A percentile compares a stretch with the other conserved stretches of the same genome.
These are phyloP conservation scores for Musa beccarii DNA, from an alignment of 176 grass and related monocot species.

Conservation along the genomic window DNA sequence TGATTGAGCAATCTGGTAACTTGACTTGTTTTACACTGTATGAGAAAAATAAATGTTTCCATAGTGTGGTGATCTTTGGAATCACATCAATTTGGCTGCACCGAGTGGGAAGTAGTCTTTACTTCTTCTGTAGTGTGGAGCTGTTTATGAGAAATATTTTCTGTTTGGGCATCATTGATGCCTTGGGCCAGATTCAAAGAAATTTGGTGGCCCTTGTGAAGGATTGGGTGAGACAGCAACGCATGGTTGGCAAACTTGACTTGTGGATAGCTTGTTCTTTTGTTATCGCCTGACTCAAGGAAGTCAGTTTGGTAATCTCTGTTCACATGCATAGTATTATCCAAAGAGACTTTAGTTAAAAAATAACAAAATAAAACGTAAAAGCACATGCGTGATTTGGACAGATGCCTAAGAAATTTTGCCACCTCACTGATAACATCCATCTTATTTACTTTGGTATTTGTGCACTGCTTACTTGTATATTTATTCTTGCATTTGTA, in stretches of 20 bases:
- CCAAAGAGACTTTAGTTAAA: background rate
- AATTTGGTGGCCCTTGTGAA: background rate
- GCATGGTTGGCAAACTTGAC: background rate
- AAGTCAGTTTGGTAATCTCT: background rate
- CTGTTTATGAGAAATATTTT: background rate
- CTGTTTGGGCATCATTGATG: background rate
- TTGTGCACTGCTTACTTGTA: background rate
- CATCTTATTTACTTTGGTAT: background rate
- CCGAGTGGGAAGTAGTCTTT: no score
- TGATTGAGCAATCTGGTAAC: no score
- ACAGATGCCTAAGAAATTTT: background rate
- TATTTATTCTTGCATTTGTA: constrained; percentile 14
- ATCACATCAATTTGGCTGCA: no score
- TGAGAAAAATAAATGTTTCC: no score
- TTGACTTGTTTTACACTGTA: no score
- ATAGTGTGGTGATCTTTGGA: no score
- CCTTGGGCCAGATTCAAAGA: background rate
- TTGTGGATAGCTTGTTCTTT: background rate
- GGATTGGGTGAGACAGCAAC: background rate
- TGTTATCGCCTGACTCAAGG: background rate
- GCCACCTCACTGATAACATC: background rate
- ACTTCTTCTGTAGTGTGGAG: no score
- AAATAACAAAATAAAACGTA: background rate
- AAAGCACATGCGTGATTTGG: background rate
- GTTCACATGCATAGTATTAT: background rate